Conservation (phyloP, 176 grass and related monocot species). For the Neostapfia colusana region DNA sequence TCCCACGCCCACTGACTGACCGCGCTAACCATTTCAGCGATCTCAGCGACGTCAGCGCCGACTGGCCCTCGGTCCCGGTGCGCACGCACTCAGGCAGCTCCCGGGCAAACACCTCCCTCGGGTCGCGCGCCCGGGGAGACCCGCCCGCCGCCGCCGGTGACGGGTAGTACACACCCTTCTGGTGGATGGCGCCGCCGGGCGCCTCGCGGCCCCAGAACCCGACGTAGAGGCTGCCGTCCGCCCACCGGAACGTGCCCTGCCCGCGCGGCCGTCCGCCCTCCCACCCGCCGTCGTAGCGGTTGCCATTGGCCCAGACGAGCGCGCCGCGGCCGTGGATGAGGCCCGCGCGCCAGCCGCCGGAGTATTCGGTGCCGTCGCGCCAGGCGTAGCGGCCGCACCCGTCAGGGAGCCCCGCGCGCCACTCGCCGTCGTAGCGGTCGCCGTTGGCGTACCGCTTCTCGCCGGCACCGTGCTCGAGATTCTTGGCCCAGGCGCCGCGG, state of each 20-base stretch:
- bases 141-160: slow-evolving; percentile 45
- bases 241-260: slow-evolving; percentile 77
- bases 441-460: slow-evolving; percentile 80
- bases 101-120: slow-evolving; percentile 63
- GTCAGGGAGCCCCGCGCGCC: slow-evolving; percentile 67
- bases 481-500: slow-evolving; percentile 78
- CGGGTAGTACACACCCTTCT: slow-evolving; percentile 86
- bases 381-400: slow-evolving; percentile 68
- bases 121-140: slow-evolving; percentile 58
- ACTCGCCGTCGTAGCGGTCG: slow-evolving; percentile 79
- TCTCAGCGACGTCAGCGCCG: slow-evolving; percentile 62
- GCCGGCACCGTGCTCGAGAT: slow-evolving; percentile 75
- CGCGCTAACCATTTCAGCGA: slow-evolving; percentile 65
- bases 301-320: slow-evolving; percentile 72
- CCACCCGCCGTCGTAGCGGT: slow-evolving; percentile 87
- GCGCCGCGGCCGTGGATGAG: slow-evolving; percentile 75
- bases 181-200: slow-evolving; percentile 47
- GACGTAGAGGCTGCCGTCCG: slow-evolving; percentile 75
- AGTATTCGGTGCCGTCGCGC: slow-evolving; percentile 72
- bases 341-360: slow-evolving; percentile 64
- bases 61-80: slow-evolving; percentile 54
- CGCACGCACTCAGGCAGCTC: slow-evolving; percentile 61
- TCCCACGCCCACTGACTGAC: slow-evolving; percentile 37
- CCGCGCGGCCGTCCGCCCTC: slow-evolving; percentile 68
- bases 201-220: slow-evolving; percentile 66